Evolutionary conservation across 305 asterid genomes (phyloP).

Genomic region (Fraxinus nigra): DNA sequence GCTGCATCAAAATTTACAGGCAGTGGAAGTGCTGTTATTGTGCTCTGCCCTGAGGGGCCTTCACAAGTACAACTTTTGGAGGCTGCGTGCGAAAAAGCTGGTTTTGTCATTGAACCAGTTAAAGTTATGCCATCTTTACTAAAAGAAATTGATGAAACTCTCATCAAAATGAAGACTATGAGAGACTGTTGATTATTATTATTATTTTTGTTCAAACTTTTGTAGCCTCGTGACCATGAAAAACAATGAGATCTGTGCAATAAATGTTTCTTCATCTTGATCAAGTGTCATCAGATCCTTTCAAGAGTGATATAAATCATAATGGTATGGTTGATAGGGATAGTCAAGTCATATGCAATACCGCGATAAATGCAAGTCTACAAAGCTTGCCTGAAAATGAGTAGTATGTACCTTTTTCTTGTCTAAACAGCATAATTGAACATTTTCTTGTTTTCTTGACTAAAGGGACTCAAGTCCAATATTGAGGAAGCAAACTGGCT

Average conservation of each 20-base stretch:
- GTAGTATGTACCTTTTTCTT: too few relatives aligned
- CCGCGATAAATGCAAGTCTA: not conserved
- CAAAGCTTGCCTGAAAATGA: not conserved
- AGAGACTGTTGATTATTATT: not conserved
- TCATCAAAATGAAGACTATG: slow-evolving; percentile 20
- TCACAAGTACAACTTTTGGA: slow-evolving; percentile 62
- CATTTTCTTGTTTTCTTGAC: not conserved
- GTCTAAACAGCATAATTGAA: not conserved
- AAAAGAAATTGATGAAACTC: slow-evolving; percentile 30
- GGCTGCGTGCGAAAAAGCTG: slow-evolving; percentile 59
- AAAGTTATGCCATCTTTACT: slow-evolving; percentile 55
- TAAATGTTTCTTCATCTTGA: not conserved
- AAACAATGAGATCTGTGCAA: not conserved
- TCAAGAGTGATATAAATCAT: not conserved
- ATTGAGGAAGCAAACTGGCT: not conserved
- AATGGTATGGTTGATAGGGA: not conserved
- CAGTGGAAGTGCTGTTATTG: slow-evolving; percentile 87
- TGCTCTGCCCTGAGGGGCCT: slow-evolving; percentile 71
- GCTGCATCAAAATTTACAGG: slow-evolving; percentile 95
- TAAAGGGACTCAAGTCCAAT: not conserved
- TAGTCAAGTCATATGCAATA: not conserved
- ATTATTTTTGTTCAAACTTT: not conserved
- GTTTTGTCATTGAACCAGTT: slow-evolving; percentile 52
- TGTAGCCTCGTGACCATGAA: not conserved
- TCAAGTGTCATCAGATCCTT: not conserved